These are phyloP conservation scores for Apiotrichum gracile DNA, from an alignment of 1,284 basidiomycete genomes.

Conservation along the genomic window DNA sequence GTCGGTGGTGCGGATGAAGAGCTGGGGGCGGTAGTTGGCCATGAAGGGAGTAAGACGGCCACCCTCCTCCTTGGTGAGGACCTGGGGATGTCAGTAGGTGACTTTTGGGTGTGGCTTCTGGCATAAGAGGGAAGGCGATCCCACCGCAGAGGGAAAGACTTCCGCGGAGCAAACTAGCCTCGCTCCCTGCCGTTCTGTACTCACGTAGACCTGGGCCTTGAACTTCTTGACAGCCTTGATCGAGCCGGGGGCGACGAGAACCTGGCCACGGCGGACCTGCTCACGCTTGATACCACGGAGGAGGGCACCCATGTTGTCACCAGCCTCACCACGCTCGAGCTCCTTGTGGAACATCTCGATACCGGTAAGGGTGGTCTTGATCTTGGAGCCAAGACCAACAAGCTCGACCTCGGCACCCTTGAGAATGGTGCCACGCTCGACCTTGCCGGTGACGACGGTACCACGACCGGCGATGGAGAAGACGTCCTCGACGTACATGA, in stretches of 20 bases:
- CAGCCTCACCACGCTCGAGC: constrained; percentile 93
- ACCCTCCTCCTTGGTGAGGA: constrained; percentile 96
- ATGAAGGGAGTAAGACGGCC: constrained; percentile 98
- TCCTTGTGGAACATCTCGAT: constrained; percentile 99
- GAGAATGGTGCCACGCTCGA: constrained; percentile 86
- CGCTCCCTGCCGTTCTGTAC: constrained; percentile 36
- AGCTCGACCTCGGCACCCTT: constrained; percentile 96
- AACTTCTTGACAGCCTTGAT: constrained; percentile 95
- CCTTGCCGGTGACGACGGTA: constrained; percentile 95
- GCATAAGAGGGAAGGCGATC: not conserved
- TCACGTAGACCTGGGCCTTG: constrained; percentile 80
- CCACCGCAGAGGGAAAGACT: not conserved
- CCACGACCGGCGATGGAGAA: constrained; percentile 98
- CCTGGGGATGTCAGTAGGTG: not conserved
- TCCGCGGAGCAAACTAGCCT: too few relatives aligned
- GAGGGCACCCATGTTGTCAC: constrained; percentile 98
- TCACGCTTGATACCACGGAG: constrained; percentile 97
- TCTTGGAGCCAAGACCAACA: constrained; percentile 71
- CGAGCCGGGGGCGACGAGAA: constrained; percentile 82
- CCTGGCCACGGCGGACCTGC: constrained; percentile 88
- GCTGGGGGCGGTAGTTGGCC: constrained; percentile 91
- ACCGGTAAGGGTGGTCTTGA: constrained; percentile 94
- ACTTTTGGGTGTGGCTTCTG: too few relatives aligned
- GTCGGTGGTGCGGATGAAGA: constrained; percentile 94
- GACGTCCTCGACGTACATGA: constrained; percentile 94